Percentiles rank a stretch among this genome's conserved stretches.
Evolutionary conservation across 768 basidiomycete genomes (phyloP).

Genomic region (Paxillus ammoniavirescens): DNA sequence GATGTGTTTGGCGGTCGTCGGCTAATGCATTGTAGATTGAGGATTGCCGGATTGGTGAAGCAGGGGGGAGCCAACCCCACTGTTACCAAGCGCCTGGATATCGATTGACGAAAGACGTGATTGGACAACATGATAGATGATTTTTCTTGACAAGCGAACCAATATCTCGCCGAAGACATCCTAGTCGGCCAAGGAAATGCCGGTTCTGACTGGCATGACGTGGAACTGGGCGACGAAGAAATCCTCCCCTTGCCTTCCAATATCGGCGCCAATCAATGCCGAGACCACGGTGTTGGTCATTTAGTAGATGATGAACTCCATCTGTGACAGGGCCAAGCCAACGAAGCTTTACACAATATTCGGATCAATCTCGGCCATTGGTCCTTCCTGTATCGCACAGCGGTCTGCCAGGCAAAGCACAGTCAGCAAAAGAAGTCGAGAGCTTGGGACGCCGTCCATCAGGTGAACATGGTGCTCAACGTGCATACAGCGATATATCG

Average conservation of each 20-base stretch:
- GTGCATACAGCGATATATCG: no score
- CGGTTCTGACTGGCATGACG: no score
- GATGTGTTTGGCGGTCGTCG: no score
- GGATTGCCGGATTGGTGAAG: not conserved
- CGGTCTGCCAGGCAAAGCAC: not conserved
- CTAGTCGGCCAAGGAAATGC: no score
- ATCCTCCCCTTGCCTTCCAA: not conserved
- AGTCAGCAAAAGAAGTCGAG: not conserved
- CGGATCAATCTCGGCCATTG: not conserved
- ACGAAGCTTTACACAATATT: not conserved
- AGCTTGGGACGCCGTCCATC: not conserved
- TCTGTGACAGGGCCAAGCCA: not conserved
- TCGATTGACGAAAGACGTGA: not conserved
- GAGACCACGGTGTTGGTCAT: not conserved
- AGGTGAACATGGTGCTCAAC: no score
- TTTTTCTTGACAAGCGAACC: not conserved
- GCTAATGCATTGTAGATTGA: not conserved
- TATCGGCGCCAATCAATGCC: not conserved
- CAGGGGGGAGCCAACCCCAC: not conserved
- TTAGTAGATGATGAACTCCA: not conserved
- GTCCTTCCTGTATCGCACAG: not conserved
- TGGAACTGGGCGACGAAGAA: no score
- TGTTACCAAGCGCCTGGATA: not conserved
- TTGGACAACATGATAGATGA: not conserved
- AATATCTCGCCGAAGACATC: not conserved